Conservation (phyloP, 176 grass and related monocot genomes). For the barley (Hordeum vulgare) region DNA sequence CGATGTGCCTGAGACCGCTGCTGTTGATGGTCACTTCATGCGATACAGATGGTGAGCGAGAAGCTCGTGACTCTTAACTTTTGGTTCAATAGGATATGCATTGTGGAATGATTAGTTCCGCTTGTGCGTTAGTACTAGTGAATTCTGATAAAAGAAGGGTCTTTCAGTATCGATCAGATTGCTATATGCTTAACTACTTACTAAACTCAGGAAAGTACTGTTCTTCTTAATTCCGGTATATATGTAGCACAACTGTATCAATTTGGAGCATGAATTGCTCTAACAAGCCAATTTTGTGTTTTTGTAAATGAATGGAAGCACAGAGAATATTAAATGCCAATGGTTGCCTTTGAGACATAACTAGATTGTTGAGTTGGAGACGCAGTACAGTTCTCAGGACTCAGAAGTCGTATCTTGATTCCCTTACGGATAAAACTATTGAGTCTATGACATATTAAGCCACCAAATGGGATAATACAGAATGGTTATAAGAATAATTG, state of each 20-base stretch:
- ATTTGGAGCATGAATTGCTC: not conserved
- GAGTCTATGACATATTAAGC: not conserved
- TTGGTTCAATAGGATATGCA: not conserved
- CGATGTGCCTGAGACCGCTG: slow-evolving; percentile 41
- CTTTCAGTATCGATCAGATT: not conserved
- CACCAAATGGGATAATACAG: not conserved
- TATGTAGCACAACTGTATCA: not conserved
- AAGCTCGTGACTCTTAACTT: not conserved
- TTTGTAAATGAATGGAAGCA: not conserved
- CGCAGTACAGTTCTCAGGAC: not conserved
- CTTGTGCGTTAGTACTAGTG: not conserved
- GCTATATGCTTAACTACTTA: not conserved
- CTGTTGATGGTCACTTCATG: slow-evolving; percentile 68
- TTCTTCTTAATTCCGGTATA: not conserved
- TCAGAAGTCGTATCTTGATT: not conserved
- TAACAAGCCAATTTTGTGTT: not conserved
- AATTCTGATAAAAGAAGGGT: slow-evolving; percentile 3
- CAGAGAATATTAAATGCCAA: not conserved
- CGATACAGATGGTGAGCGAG: slow-evolving; percentile 94
- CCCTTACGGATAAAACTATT: not conserved
- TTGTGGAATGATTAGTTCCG: not conserved
- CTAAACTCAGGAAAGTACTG: not conserved
- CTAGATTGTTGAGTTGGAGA: not conserved
- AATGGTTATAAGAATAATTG: not conserved
- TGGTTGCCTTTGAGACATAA: not conserved